Evolutionary conservation across 148 eudicot genomes (phyloP).

Genomic region (Linanthus parryae): DNA sequence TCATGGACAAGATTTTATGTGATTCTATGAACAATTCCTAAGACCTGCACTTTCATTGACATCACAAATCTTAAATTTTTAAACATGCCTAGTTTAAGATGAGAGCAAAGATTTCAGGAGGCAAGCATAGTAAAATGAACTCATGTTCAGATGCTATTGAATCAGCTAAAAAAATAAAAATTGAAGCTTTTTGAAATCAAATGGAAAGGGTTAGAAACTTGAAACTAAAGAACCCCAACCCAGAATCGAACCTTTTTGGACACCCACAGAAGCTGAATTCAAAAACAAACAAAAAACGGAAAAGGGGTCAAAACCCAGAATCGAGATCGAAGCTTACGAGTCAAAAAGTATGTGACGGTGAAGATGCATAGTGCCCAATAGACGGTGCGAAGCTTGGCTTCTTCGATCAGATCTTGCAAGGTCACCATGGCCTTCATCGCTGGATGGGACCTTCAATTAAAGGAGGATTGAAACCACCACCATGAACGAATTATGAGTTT

Average conservation of each 20-base stretch:
- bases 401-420: constrained; percentile 79
- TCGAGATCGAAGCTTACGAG: constrained; percentile 53
- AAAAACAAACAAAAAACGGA: neutral
- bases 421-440: constrained; percentile 50
- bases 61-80: too few species aligned
- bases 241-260: neutral
- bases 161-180: too few species aligned
- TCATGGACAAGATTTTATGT: too few species aligned
- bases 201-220: too few species aligned
- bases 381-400: constrained; percentile 77
- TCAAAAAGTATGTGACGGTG: constrained; percentile 62
- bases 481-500: too few species aligned
- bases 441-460: too few species aligned
- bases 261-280: neutral
- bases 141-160: too few species aligned
- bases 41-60: too few species aligned
- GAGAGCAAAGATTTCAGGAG: neutral
- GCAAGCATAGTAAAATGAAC: neutral
- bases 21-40: too few species aligned
- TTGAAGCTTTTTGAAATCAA: too few species aligned
- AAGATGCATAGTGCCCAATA: constrained; percentile 86
- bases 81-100: neutral
- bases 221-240: neutral
- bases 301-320: neutral
- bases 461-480: too few species aligned